A percentile compares a stretch with the other conserved stretches of the same genome.
These are phyloP conservation scores for Ceratobasidium theobromae DNA, from an alignment of 1,284 basidiomycete species.

Conservation along the genomic window DNA sequence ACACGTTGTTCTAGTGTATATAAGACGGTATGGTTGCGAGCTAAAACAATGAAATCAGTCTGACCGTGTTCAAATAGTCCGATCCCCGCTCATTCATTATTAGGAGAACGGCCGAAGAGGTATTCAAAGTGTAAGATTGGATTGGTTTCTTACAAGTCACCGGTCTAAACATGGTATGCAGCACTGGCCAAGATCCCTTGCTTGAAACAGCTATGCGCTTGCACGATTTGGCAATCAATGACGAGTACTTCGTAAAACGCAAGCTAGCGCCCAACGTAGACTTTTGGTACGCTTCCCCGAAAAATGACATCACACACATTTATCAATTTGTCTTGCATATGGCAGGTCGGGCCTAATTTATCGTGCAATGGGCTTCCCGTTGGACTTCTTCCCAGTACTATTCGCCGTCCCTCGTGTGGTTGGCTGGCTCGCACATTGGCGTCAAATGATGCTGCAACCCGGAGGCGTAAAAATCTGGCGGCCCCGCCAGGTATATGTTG, in stretches of 20 bases:
- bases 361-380: constrained; percentile 85
- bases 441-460: constrained; percentile 86
- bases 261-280: constrained; percentile 68
- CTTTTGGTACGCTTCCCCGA: constrained; percentile 44
- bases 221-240: constrained; percentile 83
- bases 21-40: constrained; percentile 61
- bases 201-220: constrained; percentile 85
- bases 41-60: background rate
- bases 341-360: constrained; percentile 73
- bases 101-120: constrained; percentile 82
- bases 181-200: constrained; percentile 78
- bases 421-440: constrained; percentile 87
- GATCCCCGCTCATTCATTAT: constrained; percentile 88
- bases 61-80: constrained; percentile 51
- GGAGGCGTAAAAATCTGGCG: constrained; percentile 90
- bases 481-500: constrained; percentile 81
- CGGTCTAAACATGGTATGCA: constrained; percentile 39
- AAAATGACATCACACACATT: background rate
- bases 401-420: constrained; percentile 88
- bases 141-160: background rate
- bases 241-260: constrained; percentile 79
- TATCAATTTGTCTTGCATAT: constrained; percentile 17
- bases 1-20: constrained; percentile 56
- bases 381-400: constrained; percentile 87
- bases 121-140: constrained; percentile 70